Percentiles rank a stretch among this genome's conserved stretches.
Conservation (phyloP, 2,329 filamentous ascomycete genomes). For the Pseudopithomyces maydicus region DNA sequence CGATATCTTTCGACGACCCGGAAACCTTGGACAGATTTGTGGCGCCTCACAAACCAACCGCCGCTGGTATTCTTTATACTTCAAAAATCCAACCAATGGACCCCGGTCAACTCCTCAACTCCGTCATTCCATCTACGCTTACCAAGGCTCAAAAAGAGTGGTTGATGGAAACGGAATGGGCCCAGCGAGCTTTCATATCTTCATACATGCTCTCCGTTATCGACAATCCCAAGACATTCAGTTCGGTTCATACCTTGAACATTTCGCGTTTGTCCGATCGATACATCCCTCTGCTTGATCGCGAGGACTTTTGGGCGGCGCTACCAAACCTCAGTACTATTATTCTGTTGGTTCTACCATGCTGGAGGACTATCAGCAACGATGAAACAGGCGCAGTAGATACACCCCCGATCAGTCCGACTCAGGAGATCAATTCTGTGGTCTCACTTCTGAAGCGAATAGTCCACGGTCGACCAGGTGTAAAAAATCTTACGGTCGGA, state of each 20-base stretch:
- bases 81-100: slow-evolving; percentile 29
- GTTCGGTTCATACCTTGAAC: slow-evolving; percentile 62
- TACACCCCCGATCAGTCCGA: slow-evolving; percentile 57
- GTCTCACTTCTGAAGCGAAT: slow-evolving; percentile 58
- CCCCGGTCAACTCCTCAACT: slow-evolving; percentile 28
- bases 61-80: slow-evolving; percentile 41
- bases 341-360: slow-evolving; percentile 66
- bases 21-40: slow-evolving; percentile 27
- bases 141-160: slow-evolving; percentile 69
- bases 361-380: slow-evolving; percentile 66
- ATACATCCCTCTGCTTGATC: slow-evolving; percentile 61
- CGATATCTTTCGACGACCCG: slow-evolving; percentile 27
- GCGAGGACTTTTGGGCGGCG: slow-evolving; percentile 65
- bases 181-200: slow-evolving; percentile 69
- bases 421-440: slow-evolving; percentile 57
- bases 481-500: slow-evolving; percentile 67
- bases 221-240: slow-evolving; percentile 62
- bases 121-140: slow-evolving; percentile 61
- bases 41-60: slow-evolving; percentile 13
- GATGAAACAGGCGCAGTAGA: slow-evolving; percentile 58
- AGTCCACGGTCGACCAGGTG: slow-evolving; percentile 54
- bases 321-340: slow-evolving; percentile 61
- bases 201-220: slow-evolving; percentile 69
- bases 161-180: slow-evolving; percentile 71
- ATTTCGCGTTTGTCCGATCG: slow-evolving; percentile 69